Evolutionary conservation across 495 filamentous ascomycete genomes (phyloP), one percentile per base, ranked within the genome.

Genomic region (Oidiodendron maius): DNA sequence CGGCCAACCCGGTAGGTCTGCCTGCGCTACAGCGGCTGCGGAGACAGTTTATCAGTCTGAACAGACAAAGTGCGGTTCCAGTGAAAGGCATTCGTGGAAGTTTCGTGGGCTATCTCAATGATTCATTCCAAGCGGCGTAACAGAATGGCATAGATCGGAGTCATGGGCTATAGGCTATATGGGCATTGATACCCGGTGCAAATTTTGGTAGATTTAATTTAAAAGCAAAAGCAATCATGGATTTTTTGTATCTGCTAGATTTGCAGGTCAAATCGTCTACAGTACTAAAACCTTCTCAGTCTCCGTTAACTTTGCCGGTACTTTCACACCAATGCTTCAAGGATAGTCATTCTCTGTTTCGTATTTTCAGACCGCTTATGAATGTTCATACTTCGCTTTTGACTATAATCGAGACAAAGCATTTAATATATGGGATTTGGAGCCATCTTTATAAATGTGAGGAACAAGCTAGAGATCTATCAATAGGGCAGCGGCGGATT

Each of bases 41-140:
- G 41, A 78, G 93, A 53, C 87, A 91, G 59, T 97, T 90, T 71
- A 89, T 95, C 48, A 74, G 74, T 32, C 60, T 96, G 59, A 91
- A 96, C 54, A 63, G 86, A 23, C 69, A 75, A 52, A 71, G 79
- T 45, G 60, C 62, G 30, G 70, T 70, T 58, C 75, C 57, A 57
- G 83, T 75, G 47, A 64, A 58, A 13, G 71, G 84, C 64, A 76
- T 90, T 48, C 66, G 74, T 51, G 78, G 77, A 64, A 72, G 80
- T 16, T 91, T 90, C 59, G 77, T 89, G 8, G 79, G 77, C 46
- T 89, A 87, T 64, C 64, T 91, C 51, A 89, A 89, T 62, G 78
- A 82, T 59, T 66, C 64, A 30, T 82, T 83, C 61, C 73, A 74
- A 48, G 69, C 41, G 28, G 49, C 37, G 37, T 53, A 47, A 28